Evolutionary conservation across 2,329 filamentous ascomycete genomes (phyloP), one percentile per base, ranked within the genome.

Genomic region (Lasiodiplodia citricola): DNA sequence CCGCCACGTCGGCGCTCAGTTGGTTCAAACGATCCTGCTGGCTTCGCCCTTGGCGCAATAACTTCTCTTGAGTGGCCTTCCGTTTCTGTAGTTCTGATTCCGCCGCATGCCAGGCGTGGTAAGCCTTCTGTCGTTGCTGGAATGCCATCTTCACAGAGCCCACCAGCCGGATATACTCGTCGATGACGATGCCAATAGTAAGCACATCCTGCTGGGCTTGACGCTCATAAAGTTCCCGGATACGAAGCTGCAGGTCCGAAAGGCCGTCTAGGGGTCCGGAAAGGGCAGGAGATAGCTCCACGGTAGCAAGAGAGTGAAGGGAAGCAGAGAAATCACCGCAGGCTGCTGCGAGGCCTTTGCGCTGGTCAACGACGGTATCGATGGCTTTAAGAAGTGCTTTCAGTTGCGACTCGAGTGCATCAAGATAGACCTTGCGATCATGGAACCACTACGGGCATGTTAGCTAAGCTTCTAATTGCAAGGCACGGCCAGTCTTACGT

Each of bases 201-300:
- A 99, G 86, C 38, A 98, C 91, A 77, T 99, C 96, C 79, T 99
- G 96, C 81, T 97, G 94, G 13, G 96, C 96, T 80, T 99, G 96
- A 25, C 96, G 92, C 74, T 97, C 94, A 78, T 99, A 98, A 1
- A 99, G 88, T 75, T 99, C 96, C 69, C 92, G 90, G 73, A 99
- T 97, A 47, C 95, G 94, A 70, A 97, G 86, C 80, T 99, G 96
- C 2, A 99, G 87, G 74, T 97, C 94, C 2, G 95, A 97, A 11
- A 99, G 87, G 23, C 93, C 93, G 74, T 97, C 95, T 7, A 99
- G 85, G 0, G 96, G 96, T 0, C 91, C 92, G 0, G 95, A 97
- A 14, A 99, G 87, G 11, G 91, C 89, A 1, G 94, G 92, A 0
- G 94, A 97, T 7, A 99, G 86, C 79, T 99, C 96, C 35, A 99